Percentiles rank a stretch among this genome's conserved stretches.
Conservation (phyloP, 31 red algal genomes). For the Odonthalia washingtoniensis region DNA sequence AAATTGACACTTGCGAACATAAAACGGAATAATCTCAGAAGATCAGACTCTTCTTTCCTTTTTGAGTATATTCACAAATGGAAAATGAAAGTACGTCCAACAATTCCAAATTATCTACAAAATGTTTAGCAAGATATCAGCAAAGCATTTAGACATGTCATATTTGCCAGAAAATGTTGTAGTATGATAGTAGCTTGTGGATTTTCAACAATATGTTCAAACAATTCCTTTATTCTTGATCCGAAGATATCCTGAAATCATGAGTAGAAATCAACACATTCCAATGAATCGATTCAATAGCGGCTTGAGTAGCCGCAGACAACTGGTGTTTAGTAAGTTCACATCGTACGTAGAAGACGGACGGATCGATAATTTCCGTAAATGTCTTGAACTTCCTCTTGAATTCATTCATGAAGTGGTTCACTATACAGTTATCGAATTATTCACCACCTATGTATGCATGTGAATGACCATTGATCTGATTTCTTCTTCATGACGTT, state of each 20-base stretch:
- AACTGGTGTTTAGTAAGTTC: too few relatives aligned
- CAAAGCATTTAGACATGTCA: constrained; percentile 95
- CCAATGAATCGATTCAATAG: too few relatives aligned
- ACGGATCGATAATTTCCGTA: too few relatives aligned
- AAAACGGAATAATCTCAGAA: constrained; percentile 93
- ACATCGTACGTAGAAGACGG: too few relatives aligned
- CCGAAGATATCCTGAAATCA: constrained; percentile 99
- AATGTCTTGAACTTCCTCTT: too few relatives aligned
- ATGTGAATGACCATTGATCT: too few relatives aligned
- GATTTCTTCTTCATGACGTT: too few relatives aligned
- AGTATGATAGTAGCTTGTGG: constrained; percentile 80
- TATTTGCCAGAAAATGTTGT: constrained; percentile 96
- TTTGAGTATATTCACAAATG: neutral
- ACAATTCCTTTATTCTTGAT: constrained; percentile 77
- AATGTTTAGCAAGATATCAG: constrained; percentile 95
- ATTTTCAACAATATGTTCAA: constrained; percentile 86
- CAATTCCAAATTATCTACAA: constrained; percentile 78
- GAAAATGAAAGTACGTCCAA: constrained; percentile 42
- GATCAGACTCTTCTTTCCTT: constrained; percentile 16
- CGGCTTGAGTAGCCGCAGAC: too few relatives aligned
- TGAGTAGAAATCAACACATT: too few relatives aligned
- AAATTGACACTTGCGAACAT: constrained; percentile 95
- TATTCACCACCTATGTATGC: too few relatives aligned
- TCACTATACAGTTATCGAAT: too few relatives aligned
- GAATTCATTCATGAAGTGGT: too few relatives aligned